A percentile compares a stretch with the other conserved stretches of the same genome.
Conservation (phyloP, 1,284 basidiomycete genomes). For the Rhodotorula sp. region DNA sequence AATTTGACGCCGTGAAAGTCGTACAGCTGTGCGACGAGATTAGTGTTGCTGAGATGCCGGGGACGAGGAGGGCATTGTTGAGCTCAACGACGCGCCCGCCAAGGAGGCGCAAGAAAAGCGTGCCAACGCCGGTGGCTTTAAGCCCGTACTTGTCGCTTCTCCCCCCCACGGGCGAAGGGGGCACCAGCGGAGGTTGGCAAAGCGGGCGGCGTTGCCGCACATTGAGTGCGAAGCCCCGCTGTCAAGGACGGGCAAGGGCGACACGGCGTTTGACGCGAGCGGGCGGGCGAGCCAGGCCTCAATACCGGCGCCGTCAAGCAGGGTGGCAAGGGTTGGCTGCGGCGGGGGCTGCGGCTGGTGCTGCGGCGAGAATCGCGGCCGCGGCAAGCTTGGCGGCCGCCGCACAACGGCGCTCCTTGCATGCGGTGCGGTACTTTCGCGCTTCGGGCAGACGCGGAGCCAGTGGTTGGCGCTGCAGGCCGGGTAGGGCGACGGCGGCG, state of each 20-base stretch:
- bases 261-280: no score
- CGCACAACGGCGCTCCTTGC: no score
- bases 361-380: no score
- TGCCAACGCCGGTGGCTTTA: neutral
- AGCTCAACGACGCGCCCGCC: neutral
- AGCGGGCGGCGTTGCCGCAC: neutral
- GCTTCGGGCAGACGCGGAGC: neutral
- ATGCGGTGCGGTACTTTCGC: no score
- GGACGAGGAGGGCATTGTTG: no score
- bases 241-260: neutral
- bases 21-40: neutral
- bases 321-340: no score
- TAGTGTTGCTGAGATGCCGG: neutral
- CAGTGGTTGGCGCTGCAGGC: neutral
- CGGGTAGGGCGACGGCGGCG: no score
- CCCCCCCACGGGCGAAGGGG: constrained; percentile 5
- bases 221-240: constrained; percentile 7
- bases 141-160: neutral
- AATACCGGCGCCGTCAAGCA: neutral
- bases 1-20: neutral
- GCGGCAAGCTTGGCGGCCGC: no score
- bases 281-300: constrained; percentile 3
- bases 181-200: neutral
- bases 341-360: neutral
- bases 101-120: neutral